phyloP scores from a whole-genome alignment of 352 stramenopile genomes.

The Aphanomyces stellatus region DNA sequence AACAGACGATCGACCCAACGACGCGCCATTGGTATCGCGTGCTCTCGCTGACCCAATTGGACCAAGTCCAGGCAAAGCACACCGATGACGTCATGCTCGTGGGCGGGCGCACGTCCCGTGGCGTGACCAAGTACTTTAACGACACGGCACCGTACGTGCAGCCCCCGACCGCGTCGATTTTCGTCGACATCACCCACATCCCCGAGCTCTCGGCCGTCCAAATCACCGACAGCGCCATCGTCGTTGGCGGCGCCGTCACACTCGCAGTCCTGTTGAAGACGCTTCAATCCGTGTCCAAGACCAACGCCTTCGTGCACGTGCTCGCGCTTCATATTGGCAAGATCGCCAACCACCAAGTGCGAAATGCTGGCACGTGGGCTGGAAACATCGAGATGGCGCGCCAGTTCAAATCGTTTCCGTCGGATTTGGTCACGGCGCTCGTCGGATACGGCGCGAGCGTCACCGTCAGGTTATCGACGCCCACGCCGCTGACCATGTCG shows the following conservation, averaged over 20 bases:
- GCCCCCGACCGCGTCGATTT: conserved; percentile 17
- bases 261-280: conserved; percentile 23
- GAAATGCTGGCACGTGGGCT: conserved; percentile 33
- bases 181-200: conserved; percentile 35
- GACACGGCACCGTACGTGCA: conserved; percentile 34
- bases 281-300: conserved; percentile 15
- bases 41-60: conserved; percentile 28
- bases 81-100: conserved; percentile 24
- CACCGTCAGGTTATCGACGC: conserved; percentile 19
- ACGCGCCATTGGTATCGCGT: conserved; percentile 29
- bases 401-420: conserved; percentile 39
- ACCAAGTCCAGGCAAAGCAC: conserved; percentile 18
- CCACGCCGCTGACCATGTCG: conserved; percentile 22
- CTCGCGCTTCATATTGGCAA: conserved; percentile 32
- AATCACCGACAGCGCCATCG: conserved; percentile 3
- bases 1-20: background rate
- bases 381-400: conserved; percentile 34
- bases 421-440: conserved; percentile 36
- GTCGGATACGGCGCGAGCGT: conserved; percentile 30
- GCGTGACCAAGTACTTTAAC: conserved; percentile 53
- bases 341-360: conserved; percentile 56
- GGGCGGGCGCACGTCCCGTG: conserved; percentile 34
- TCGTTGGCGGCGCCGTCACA: conserved; percentile 24
- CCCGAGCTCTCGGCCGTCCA: conserved; percentile 24
- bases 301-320: conserved; percentile 22